Base-by-base conservation (phyloP, 257 asterid species). In the Plantago ovata region DNA sequence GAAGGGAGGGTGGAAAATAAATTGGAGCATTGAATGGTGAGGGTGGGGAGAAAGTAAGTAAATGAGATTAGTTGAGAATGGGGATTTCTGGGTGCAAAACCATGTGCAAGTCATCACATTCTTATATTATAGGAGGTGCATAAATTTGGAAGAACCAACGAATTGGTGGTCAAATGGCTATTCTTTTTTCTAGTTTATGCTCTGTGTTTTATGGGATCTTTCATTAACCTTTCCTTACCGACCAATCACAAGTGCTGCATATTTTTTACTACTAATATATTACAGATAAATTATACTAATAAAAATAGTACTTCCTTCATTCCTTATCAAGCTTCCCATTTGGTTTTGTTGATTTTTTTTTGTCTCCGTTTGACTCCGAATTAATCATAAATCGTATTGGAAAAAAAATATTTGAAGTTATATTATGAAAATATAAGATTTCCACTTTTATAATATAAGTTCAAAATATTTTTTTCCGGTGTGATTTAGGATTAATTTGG, bases 11-110 rank as follows among this genome's bases (percentile, higher is more conserved):
- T 55, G 14, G 53, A 0, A 50, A 58, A 58, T 66, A 66, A 75
- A 48, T 68, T 71, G 32, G 15, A 38, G 77, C 81, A 78, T 59
- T 75, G 1, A 78, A 78, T 75, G 68, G 58, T 72, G 61, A 24
- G 32, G 32, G 32, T 24, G 32, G 32, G 58, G 11, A 53, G 62
- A 13, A 43, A 40, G 48, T 10, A 63, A 67, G 24, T 68, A 24
- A 65, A 65, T 54, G 65, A 53, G 44, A 64, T 78, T 69, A 46
- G 75, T 75, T 75, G 81, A 72, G 75, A 64, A 62, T 38, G 51
- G 32, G 32, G 32, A 55, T 63, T 2, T 59, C 63, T 42, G 1
- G n/a, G 41, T 63, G 21, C 47, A 58, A 42, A 32, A 62, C 46
- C 40, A 56, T 69, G 18, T 15, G 60, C 10, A 39, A 15, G 32